Evolutionary conservation across 1,139 yeast species (phyloP).

Genomic region (Meyerozyma smithsonii): DNA sequence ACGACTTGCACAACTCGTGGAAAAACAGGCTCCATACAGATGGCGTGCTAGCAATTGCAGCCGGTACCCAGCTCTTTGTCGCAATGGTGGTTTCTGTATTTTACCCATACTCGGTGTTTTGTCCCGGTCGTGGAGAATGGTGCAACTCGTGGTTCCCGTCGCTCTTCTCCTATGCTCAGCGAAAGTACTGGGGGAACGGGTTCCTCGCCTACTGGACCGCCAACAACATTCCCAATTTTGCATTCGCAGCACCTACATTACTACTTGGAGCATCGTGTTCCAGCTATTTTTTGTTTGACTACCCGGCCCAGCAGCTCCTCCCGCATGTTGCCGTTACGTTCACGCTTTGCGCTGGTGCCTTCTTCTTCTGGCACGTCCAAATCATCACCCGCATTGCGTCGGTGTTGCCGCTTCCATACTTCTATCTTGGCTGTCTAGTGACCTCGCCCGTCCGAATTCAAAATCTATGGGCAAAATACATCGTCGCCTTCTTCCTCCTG

Average conservation of each 20-base stretch:
- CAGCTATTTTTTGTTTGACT: constrained; percentile 25
- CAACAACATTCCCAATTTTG: constrained; percentile 77
- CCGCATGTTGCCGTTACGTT: constrained; percentile 34
- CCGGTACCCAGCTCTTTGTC: constrained; percentile 52
- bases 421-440: constrained; percentile 55
- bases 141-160: constrained; percentile 56
- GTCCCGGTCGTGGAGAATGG: constrained; percentile 79
- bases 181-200: constrained; percentile 81
- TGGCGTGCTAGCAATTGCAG: constrained; percentile 30
- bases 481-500: constrained; percentile 39
- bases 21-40: constrained; percentile 7
- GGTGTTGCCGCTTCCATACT: constrained; percentile 68
- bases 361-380: constrained; percentile 77
- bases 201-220: constrained; percentile 76
- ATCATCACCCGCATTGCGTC: constrained; percentile 76
- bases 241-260: constrained; percentile 70
- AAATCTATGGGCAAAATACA: constrained; percentile 13
- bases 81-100: constrained; percentile 46
- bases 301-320: constrained; percentile 31
- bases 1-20: constrained; percentile 41
- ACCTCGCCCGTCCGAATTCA: constrained; percentile 13
- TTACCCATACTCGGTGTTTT: constrained; percentile 52
- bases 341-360: constrained; percentile 45
- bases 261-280: constrained; percentile 27
- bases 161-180: constrained; percentile 71